Evolutionary conservation across 768 basidiomycete genomes (phyloP), one percentile per base, ranked within the genome.

Genomic region (Mycena vulgaris): DNA sequence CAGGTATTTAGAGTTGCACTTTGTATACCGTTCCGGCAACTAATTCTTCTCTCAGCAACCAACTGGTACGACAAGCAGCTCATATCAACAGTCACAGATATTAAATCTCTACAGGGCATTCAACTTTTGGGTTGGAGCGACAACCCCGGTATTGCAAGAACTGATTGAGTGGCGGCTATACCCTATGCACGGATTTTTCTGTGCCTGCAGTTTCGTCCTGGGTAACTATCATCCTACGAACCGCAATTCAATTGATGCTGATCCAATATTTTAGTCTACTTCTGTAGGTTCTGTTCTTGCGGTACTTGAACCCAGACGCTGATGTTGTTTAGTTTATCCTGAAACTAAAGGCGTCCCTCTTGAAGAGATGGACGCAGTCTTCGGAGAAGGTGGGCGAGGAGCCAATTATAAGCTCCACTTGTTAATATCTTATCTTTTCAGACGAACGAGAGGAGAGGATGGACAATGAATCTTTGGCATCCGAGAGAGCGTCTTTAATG

Each of bases 131-230:
- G 94, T 98, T 45, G 96, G 96, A 35, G 93, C 94, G 78, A 85
- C 90, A 31, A 98, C 96, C 0, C 97, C 96, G 1, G 88, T 90
- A 62, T 83, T 98, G 42, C 95, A 97, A 80, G 95, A 96, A 68
- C 80, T 88, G 25, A 97, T 98, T 74, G 88, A 87, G 47, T 99
- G 97, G 96, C 87, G 94, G 53, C 79, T 98, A 63, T 98, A 98
- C 82, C 95, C 95, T 0, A 97, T 98, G 95, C 96, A 97, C 75
- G 95, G 92, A 27, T 95, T 95, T 82, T 96, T 95, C 81, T 96
- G 95, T 78, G 89, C 89, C 11, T 92, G 93, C 76, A 95, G 95
- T 76, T 94, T 97, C 78, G 83, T 97, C 53, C 83, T 96, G 49
- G 93, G 90, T 91, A 77, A 75, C 83, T 80, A 70, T 37, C 23